phyloP scores from a whole-genome alignment of 176 grass and related monocot species.

The Neostapfia colusana region DNA sequence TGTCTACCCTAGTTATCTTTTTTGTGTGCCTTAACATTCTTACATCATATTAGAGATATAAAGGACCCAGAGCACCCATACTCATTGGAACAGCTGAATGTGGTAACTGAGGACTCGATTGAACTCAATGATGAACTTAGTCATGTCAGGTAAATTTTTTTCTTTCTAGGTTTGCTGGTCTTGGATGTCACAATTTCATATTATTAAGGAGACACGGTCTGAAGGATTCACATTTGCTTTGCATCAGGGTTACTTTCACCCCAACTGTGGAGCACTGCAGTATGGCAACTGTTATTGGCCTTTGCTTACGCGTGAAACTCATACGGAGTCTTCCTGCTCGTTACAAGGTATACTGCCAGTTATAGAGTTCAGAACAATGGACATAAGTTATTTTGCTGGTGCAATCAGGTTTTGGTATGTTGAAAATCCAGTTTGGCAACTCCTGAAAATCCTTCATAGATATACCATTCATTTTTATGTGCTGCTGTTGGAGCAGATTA shows the following conservation, averaged over 20 bases:
- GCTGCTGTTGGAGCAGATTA: background rate
- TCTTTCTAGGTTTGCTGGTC: background rate
- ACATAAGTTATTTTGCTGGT: background rate
- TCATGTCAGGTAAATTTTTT: slow-evolving; percentile 59
- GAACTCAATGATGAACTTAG: slow-evolving; percentile 65
- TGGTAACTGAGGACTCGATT: slow-evolving; percentile 74
- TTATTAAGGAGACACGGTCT: background rate
- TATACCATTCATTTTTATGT: background rate
- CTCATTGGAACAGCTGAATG: slow-evolving; percentile 92
- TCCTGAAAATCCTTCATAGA: slow-evolving; percentile 12
- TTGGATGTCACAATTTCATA: slow-evolving; percentile 5
- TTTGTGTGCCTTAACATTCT: slow-evolving; percentile 58
- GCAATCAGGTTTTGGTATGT: background rate
- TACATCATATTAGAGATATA: slow-evolving; percentile 99
- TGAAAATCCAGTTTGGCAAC: background rate
- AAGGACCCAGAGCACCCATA: slow-evolving; percentile 94
- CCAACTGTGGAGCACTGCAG: slow-evolving; percentile 97
- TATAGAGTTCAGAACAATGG: background rate
- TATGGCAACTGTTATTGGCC: slow-evolving; percentile 92
- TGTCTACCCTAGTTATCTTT: slow-evolving; percentile 13
- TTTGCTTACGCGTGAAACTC: slow-evolving; percentile 90
- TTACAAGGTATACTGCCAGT: slow-evolving; percentile 65
- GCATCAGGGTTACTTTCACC: slow-evolving; percentile 79
- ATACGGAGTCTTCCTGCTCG: slow-evolving; percentile 82
- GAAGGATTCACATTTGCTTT: slow-evolving; percentile 12